Percentiles rank a stretch among this genome's conserved stretches.
phyloP scores from a whole-genome alignment of 768 basidiomycete species.

The Tylopilus rubrobrunneus region DNA sequence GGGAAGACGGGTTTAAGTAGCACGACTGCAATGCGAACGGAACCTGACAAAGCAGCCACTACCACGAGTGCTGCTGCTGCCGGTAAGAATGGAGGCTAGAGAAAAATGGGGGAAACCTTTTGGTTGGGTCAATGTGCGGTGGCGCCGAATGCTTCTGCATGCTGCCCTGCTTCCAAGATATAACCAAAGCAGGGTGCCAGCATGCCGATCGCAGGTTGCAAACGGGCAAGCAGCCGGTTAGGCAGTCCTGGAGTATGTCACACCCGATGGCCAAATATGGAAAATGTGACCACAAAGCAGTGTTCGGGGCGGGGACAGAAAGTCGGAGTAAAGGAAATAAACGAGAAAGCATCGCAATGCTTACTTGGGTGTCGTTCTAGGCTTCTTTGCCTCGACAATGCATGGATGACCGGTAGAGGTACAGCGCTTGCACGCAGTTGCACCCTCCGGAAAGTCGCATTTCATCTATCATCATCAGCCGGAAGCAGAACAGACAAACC shows the following conservation, averaged over 20 bases:
- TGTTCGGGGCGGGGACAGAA: conserved; percentile 11
- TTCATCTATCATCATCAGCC: conserved; percentile 58
- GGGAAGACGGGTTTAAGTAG: conserved; percentile 21
- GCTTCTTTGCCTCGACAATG: conserved; percentile 81
- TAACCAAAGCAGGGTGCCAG: conserved; percentile 6
- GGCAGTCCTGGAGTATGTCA: conserved; percentile 18
- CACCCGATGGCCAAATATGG: conserved; percentile 23
- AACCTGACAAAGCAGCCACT: conserved; percentile 5
- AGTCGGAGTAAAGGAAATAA: not conserved
- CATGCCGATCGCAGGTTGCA: conserved; percentile 12
- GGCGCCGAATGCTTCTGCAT: conserved; percentile 2
- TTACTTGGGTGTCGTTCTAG: conserved; percentile 77
- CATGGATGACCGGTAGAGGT: conserved; percentile 69
- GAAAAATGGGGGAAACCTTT: not conserved
- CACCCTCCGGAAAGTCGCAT: conserved; percentile 72
- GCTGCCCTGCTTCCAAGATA: conserved; percentile 11
- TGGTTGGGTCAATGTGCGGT: not conserved
- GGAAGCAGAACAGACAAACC: conserved; percentile 13
- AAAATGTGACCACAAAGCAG: conserved; percentile 24
- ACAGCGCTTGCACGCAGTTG: conserved; percentile 78
- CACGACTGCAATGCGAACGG: not conserved
- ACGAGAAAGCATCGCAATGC: conserved; percentile 27
- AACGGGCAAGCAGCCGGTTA: conserved; percentile 8
- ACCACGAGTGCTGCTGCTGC: conserved; percentile 13
- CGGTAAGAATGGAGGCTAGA: conserved; percentile 9